phyloP scores from a whole-genome alignment of 2,329 filamentous ascomycete genomes.

The Hypoxylon sp. region DNA sequence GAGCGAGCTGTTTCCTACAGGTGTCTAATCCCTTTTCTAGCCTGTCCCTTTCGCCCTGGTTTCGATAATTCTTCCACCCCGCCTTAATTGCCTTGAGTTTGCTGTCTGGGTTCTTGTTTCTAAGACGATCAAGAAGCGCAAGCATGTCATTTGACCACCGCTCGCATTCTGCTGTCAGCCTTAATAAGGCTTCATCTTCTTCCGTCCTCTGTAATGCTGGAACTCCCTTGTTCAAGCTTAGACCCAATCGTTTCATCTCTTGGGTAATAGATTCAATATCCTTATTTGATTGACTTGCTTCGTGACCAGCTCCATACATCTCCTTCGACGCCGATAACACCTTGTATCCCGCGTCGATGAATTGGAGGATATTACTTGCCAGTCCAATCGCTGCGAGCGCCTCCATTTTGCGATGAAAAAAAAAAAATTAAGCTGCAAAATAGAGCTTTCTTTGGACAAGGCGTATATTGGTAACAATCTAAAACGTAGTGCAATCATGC shows the following conservation, averaged over 20 bases:
- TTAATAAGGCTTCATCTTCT: constrained; percentile 20
- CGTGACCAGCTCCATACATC: constrained; percentile 18
- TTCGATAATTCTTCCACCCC: constrained; percentile 15
- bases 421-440: too few relatives aligned
- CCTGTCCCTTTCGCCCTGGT: constrained; percentile 15
- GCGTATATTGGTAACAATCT: not conserved
- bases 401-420: constrained; percentile 30
- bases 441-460: not conserved
- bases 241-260: constrained; percentile 33
- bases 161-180: constrained; percentile 27
- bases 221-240: not conserved
- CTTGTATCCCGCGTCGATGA: constrained; percentile 31
- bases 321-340: constrained; percentile 29
- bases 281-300: constrained; percentile 22
- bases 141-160: constrained; percentile 28
- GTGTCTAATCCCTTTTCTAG: constrained; percentile 24
- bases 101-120: constrained; percentile 20
- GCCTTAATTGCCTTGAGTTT: constrained; percentile 9
- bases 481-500: not conserved
- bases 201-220: constrained; percentile 17
- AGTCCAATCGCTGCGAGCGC: constrained; percentile 35
- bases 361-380: constrained; percentile 35
- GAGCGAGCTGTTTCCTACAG: constrained; percentile 24
- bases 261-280: constrained; percentile 16
- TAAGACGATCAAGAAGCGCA: constrained; percentile 21